These are phyloP conservation scores for Arabidopsis thaliana DNA, from an alignment of 345 rosid genomes.

Conservation along the genomic window TAIR10.1 NC_003076.8:16273501-16274000, in stretches of 20 bases:
- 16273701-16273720: conserved; percentile 45
- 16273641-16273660: conserved; percentile 45
- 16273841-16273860: not conserved
- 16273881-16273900: not conserved
- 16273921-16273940: not conserved
- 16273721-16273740: conserved; percentile 16
- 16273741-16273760: conserved; percentile 32
- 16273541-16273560: conserved; percentile 34
- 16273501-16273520: conserved; percentile 22
- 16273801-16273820: conserved; percentile 29
- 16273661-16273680: conserved; percentile 32
- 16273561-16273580: conserved; percentile 38
- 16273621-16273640: conserved; percentile 37
- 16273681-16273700: conserved; percentile 43
- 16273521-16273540: conserved; percentile 22
- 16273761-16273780: conserved; percentile 17
- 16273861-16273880: conserved; percentile 8
- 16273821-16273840: conserved; percentile 3
- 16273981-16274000: not conserved
- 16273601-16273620: conserved; percentile 44
- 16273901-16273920: not conserved
- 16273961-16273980: not conserved
- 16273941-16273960: not conserved
- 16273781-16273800: conserved; percentile 15
- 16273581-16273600: conserved; percentile 37